Evolutionary conservation across 2,329 filamentous ascomycete genomes (phyloP), one percentile per base, ranked within the genome.

Genomic region (Elsinoe batatas): DNA sequence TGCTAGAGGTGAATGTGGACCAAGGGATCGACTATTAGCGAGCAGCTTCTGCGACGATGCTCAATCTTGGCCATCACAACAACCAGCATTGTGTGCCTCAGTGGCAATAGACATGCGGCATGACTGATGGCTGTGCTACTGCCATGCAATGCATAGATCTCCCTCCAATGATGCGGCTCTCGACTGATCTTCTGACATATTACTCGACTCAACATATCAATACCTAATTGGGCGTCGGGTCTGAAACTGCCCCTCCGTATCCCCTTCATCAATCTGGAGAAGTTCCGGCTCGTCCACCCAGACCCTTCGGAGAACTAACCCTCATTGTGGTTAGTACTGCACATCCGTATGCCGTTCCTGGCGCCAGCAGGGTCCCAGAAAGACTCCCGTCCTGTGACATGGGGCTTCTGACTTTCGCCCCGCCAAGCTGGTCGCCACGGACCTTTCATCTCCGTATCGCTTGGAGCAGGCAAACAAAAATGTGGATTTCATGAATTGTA

Each of bases 401-500:
- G 47, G 20, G 17, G 32, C 33, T 22, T 22, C 47, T 51, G 47
- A 51, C 47, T 33, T 51, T 35, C 33, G n/a, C 32, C 26, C 32
- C 44, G 47, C 47, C 47, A 51, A 51, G 47, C n/a, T 51, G 47
- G 47, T 51, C 47, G 37, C 13, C 36, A 51, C 47, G 47, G 47
- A 51, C 47, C 47, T 51, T 51, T 51, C 47, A 51, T 51, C 47
- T 51, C 47, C 47, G 47, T 51, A 37, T 51, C 47, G 47, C 47
- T 51, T 51, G 47, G 18, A 38, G 47, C 11, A 51, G 47, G 32
- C 47, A 51, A 37, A 15, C 32, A 38, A 38, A 15, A 36, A 12
- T 38, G 11, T 35, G 17, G 20, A 33, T 10, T 20, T 33, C 18
- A 10, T 33, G 11, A 3, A 36, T 8, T 22, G 33, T 26, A 37